These are phyloP conservation scores for Solanum chiquidenum DNA, from an alignment of 257 asterid species.

Conservation along the genomic window DNA sequence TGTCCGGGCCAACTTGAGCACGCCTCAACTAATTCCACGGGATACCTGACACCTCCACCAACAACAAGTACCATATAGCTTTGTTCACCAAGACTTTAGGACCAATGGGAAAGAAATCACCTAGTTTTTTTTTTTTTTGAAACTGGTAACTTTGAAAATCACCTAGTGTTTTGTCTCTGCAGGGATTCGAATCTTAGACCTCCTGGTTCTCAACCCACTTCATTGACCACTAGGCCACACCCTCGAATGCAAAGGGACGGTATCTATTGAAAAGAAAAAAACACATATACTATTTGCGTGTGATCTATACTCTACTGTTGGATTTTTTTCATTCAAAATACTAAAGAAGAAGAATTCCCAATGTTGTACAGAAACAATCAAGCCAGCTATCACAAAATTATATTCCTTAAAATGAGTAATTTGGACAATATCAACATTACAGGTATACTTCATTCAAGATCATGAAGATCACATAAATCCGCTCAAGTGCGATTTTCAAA, in stretches of 20 bases:
- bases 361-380: background rate
- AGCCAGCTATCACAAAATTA: background rate
- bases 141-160: no score
- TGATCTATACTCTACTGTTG: background rate
- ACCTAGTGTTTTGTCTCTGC: background rate
- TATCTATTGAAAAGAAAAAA: background rate
- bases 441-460: background rate
- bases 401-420: background rate
- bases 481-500: background rate
- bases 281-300: background rate
- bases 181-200: background rate
- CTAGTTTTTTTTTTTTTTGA: no score
- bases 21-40: background rate
- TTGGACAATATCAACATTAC: background rate
- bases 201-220: background rate
- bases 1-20: background rate
- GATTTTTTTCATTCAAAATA: no score
- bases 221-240: background rate
- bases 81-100: background rate
- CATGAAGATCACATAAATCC: background rate
- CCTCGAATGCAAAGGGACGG: background rate
- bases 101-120: background rate
- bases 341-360: background rate
- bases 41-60: background rate
- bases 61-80: background rate